Evolutionary conservation across 1,284 basidiomycete genomes (phyloP), one percentile per base, ranked within the genome.

Genomic region (Erythrobasidium hasegawianum): DNA sequence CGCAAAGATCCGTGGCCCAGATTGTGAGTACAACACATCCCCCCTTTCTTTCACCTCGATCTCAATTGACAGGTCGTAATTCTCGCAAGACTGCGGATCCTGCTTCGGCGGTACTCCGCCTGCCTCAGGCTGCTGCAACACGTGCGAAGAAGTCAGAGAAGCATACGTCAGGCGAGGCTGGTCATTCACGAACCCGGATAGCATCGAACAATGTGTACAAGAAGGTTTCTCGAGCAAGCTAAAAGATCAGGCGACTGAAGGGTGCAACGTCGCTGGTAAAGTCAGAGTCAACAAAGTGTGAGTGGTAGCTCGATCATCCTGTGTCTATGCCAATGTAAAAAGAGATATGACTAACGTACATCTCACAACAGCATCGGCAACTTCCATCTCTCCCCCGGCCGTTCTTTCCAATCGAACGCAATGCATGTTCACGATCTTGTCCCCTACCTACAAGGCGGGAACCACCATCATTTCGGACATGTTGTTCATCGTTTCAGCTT

Each of bases 171-270:
- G 87, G 75, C 86, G 87, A 72, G 95, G 95, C 14, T 99, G 96
- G 96, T 92, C 88, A 75, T 98, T 98, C 78, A 79, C 81, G 71
- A 87, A 88, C 75, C 96, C 96, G 14, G 89, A 96, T 71, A 82
- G 85, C 1, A 88, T 99, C 71, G 93, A 97, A 74, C 93, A 96
- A 89, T 99, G 96, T 77, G 85, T 88, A 56, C 80, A 88, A 71
- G 96, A 99, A 80, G 88, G 90, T 54, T 98, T 95, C 95, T 85
- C 90, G 18, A 91, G 95, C 14, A 93, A 90, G 78, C 84, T 99
- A 72, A 87, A 87, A 77, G 88, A 92, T 62, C 95, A 97, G 78
- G 86, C 89, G 43, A 83, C 86, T 55, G 96, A 99, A 75, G 96
- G 96, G 0, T 99, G 96, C 81, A 93, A 92, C 76, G 82, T 98